Evolutionary conservation across 2,329 filamentous ascomycete genomes (phyloP), one percentile per base, ranked within the genome.

Genomic region (Leptographium radiaticola): DNA sequence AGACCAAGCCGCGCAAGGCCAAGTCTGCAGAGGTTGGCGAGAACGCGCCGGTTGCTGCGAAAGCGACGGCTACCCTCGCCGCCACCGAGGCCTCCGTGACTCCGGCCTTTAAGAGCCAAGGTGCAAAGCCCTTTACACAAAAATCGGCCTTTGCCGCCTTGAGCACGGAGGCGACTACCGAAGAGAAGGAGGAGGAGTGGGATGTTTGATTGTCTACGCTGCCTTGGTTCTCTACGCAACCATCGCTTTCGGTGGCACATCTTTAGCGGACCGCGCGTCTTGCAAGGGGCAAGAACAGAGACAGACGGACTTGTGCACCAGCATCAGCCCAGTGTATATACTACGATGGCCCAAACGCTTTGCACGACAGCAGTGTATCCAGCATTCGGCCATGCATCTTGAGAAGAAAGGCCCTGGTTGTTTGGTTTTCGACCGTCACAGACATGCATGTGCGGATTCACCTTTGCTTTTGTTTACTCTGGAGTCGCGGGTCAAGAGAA

Each of bases 61-160:
- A 55, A 51, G 40, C 20, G 40, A 60, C 47, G 53, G 63, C n/a
- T 4, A 8, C 40, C 16, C 2, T 11, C 15, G 31, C 20, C 6
- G 58, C 63, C 39, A 65, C 55, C 40, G 58, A 55, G 43, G 57
- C 60, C 20, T 36, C 53, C n/a, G 58, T 55, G 40, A 42, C 55
- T 63, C 56, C 59, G 11, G 52, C 58, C 33, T 57, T 64, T 34
- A 70, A 67, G 51, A 59, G 57, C 36, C 61, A 61, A 60, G 58
- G 64, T 11, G 58, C 60, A 13, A 62, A 70, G 58, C 64, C 63
- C 45, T 70, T 74, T 57, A 70, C 70, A 40, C 62, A 65, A 49
- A 58, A 64, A 57, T 68, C 66, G 6, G 72, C 75, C 7, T 78
- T 77, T 65, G 75, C 74, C 25, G 74, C 75, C 5, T 65, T 78